Evolutionary conservation across 768 basidiomycete species (phyloP), one percentile per base, ranked within the genome.

Genomic region (Trametes cubensis): DNA sequence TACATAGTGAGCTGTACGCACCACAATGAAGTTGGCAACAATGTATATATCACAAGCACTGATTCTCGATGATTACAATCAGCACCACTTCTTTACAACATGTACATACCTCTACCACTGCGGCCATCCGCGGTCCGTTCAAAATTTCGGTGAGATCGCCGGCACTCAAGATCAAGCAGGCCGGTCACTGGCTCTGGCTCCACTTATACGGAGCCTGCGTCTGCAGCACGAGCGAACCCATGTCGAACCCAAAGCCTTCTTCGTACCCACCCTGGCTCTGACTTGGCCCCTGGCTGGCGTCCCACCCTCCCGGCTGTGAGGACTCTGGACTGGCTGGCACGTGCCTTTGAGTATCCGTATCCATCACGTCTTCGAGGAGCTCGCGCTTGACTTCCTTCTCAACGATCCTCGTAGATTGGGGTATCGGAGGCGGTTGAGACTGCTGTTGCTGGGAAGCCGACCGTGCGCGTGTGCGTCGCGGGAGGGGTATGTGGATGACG

Each of bases 211-310:
- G 53, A 28, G 40, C 25, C 53, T 63, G 62, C 52, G 62, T 63
- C 62, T 59, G 53, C 53, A 63, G 53, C 30, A 59, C 46, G 11
- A 63, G 10, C 47, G 46, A 47, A 30, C 58, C 47, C 45, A 59
- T 42, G 46, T 59, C 57, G 46, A 63, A 59, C 2, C 62, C 62
- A 15, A 55, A 63, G 10, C 58, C 57, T 41, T 63, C 62, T 20
- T 48, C 49, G 42, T 59, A 63, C 23, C 57, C 52, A 6, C 26
- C 26, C 25, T 25, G 48, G 17, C 48, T 49, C 48, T 49, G 23
- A 17, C 25, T 18, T 28, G 2, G 8, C 11, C 26, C 18, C 25
- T 49, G 48, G 25, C 48, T 46, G 2, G 20, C 34, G 34, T 34
- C 10, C 34, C 5, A 11, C 34, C 11, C 34, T 34, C 34, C 34